Evolutionary conservation across 805 yeast genomes (phyloP).

Genomic region (Monosporozyma siamensis): DNA sequence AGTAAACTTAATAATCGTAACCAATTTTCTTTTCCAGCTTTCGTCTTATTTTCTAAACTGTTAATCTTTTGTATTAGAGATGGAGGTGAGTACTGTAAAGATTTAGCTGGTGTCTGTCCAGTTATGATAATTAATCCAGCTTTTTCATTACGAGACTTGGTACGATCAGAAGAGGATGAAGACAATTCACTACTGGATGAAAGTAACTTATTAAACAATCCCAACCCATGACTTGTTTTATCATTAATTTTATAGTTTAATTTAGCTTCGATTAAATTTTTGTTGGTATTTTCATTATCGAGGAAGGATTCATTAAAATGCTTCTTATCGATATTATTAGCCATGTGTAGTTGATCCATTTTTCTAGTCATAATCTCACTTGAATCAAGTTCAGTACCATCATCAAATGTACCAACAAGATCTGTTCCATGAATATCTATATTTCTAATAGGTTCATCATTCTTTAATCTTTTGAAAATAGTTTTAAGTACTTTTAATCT

Average conservation of each 20-base stretch:
- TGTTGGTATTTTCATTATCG: constrained; percentile 4
- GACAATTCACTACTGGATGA: too few species aligned
- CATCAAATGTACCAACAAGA: constrained; percentile 21
- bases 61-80: constrained; percentile 28
- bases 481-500: constrained; percentile 10
- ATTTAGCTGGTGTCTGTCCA: constrained; percentile 24
- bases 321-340: constrained; percentile 1
- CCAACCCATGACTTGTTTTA: background rate
- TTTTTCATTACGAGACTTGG: constrained; percentile 7
- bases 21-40: constrained; percentile 27
- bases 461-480: constrained; percentile 10
- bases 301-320: background rate
- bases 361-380: constrained; percentile 20
- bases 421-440: constrained; percentile 22
- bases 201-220: constrained; percentile 3
- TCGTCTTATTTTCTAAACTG: constrained; percentile 21
- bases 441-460: constrained; percentile 10
- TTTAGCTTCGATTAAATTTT: constrained; percentile 11
- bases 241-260: constrained; percentile 11
- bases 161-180: background rate
- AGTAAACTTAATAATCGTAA: constrained; percentile 16
- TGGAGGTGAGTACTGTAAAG: constrained; percentile 31
- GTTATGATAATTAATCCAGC: constrained; percentile 25
- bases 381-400: constrained; percentile 14
- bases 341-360: constrained; percentile 20